Evolutionary conservation across 768 basidiomycete genomes (phyloP).

Genomic region (Mycena filopes): DNA sequence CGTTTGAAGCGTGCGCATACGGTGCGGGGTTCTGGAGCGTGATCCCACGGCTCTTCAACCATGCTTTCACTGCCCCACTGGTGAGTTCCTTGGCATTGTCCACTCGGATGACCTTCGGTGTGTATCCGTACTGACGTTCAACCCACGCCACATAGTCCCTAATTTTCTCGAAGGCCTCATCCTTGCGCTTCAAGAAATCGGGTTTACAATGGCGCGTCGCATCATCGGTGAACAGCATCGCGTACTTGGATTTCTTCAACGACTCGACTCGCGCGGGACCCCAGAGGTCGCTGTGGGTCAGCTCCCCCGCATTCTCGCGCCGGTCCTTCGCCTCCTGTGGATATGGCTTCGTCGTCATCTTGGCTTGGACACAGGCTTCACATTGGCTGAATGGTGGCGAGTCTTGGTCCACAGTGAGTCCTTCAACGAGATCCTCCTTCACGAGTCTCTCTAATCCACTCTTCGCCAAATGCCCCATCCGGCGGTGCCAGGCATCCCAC

Average conservation of each 20-base stretch:
- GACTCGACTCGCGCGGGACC: conserved; percentile 22
- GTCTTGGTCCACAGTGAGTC: conserved; percentile 12
- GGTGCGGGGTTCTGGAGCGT: conserved; percentile 44
- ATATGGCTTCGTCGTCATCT: conserved; percentile 23
- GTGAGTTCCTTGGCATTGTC: conserved; percentile 48
- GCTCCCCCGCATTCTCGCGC: conserved; percentile 20
- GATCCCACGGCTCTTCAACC: conserved; percentile 40
- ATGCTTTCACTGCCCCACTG: conserved; percentile 35
- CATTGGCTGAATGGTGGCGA: conserved; percentile 21
- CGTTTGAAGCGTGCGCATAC: conserved; percentile 51
- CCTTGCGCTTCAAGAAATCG: conserved; percentile 21
- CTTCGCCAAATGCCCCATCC: conserved; percentile 21
- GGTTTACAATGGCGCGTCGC: conserved; percentile 12
- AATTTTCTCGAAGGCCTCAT: conserved; percentile 18
- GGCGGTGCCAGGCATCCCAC: conserved; percentile 27
- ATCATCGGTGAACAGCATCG: conserved; percentile 19
- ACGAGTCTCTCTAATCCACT: conserved; percentile 16
- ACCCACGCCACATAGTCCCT: conserved; percentile 17
- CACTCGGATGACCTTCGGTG: conserved; percentile 29
- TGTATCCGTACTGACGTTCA: conserved; percentile 16
- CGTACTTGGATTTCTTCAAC: conserved; percentile 1
- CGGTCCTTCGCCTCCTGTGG: conserved; percentile 23
- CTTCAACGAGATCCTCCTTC: conserved; percentile 15
- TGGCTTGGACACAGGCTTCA: conserved; percentile 24
- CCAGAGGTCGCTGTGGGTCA: conserved; percentile 23